Percentiles rank a stretch among this genome's conserved stretches.
These are phyloP conservation scores for Pseudogymnoascus sp. DNA, from an alignment of 2,329 filamentous ascomycete species.

Conservation along the genomic window DNA sequence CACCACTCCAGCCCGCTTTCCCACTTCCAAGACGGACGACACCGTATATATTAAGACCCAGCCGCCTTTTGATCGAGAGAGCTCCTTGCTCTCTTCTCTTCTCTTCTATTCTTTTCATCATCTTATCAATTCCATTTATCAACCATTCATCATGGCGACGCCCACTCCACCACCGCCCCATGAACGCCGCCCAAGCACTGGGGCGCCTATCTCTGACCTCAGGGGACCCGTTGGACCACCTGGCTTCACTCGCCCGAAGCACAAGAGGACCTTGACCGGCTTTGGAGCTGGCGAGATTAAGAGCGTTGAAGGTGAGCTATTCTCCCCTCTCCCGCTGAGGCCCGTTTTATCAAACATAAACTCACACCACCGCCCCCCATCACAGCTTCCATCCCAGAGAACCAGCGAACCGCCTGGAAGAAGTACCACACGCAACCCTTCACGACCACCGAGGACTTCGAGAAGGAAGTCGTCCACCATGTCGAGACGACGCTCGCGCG, in stretches of 20 bases:
- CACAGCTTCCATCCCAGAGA: constrained; percentile 72
- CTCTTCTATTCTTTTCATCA: background rate
- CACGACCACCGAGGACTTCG: constrained; percentile 71
- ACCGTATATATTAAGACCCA: background rate
- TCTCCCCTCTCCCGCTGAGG: background rate
- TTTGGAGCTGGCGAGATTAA: constrained; percentile 90
- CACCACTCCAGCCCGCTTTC: background rate
- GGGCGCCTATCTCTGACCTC: constrained; percentile 79
- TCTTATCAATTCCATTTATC: constrained; percentile 1
- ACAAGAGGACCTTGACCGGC: constrained; percentile 93
- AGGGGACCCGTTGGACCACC: constrained; percentile 78
- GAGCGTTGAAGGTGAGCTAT: constrained; percentile 67
- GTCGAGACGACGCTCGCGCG: constrained; percentile 94
- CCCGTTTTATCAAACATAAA: background rate
- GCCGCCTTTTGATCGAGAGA: background rate
- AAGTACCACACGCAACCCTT: constrained; percentile 60
- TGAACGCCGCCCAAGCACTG: constrained; percentile 73
- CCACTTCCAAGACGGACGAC: background rate
- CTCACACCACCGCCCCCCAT: background rate
- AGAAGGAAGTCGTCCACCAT: constrained; percentile 82
- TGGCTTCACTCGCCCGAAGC: constrained; percentile 82
- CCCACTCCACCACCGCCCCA: constrained; percentile 35
- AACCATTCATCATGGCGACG: background rate
- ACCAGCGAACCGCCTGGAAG: constrained; percentile 73
- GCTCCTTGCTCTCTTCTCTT: background rate